Base-by-base conservation (phyloP, 495 filamentous ascomycete genomes). In the Hypoxylon lienhwacheense region DNA sequence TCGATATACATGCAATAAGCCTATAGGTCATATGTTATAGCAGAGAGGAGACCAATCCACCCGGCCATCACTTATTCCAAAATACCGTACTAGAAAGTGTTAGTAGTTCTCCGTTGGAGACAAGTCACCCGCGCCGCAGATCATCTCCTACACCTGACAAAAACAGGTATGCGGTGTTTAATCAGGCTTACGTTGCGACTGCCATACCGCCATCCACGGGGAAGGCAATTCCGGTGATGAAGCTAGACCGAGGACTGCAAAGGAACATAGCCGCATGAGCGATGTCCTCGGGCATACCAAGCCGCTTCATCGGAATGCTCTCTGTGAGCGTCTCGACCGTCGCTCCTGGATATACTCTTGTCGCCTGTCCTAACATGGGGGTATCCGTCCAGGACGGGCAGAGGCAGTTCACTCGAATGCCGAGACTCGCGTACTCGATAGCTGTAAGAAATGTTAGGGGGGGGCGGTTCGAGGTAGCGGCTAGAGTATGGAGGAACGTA, bases 391-490 rank as follows among this genome's bases (percentile, higher is more conserved):
- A 79, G 3, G 67, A 63, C 0, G 77, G 74, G 37, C 66, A 73
- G 2, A 80, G 45, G 3, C 66, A 64, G 54, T 80, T 80, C 2
- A 77, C 70, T 0, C 76, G 63, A 16, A 79, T 72, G 0, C 59
- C 56, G 17, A 66, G 19, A 2, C 31, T 15, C 0, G 56, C 66
- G 22, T 68, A 55, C 32, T 77, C 69, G 3, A 67, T 1, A 15
- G 74, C 69, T 76, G 59, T 3, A 26, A 3, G 6, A 37, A 7
- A 40, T 11, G 32, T 50, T 44, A 51, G 40, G 8, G 25, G n/a
- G n/a, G n/a, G n/a, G n/a, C n/a, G n/a, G n/a, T n/a, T n/a, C n/a
- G n/a, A n/a, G n/a, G n/a, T n/a, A 21, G 11, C 0, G 10, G 31
- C 2, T n/a, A 7, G n/a, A 21, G 5, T 8, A 20, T 61, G 19